Conservation (phyloP, 2,329 filamentous ascomycete genomes). For the Paramyrothecium sp. region DNA sequence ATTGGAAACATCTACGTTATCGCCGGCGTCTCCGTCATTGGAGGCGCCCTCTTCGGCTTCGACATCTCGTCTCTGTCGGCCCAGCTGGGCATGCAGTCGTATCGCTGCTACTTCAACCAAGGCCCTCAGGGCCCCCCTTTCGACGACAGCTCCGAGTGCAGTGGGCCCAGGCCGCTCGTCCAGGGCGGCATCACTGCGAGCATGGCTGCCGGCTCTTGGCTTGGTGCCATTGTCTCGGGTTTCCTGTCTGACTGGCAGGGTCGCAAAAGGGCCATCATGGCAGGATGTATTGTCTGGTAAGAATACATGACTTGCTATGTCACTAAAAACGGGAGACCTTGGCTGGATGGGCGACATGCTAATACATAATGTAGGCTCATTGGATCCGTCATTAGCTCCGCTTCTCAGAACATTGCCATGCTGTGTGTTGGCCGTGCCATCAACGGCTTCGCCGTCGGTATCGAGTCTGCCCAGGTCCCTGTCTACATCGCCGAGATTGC, state of each 20-base stretch:
- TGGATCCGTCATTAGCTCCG: constrained; percentile 44
- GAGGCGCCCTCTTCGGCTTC: constrained; percentile 48
- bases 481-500: constrained; percentile 65
- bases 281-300: constrained; percentile 50
- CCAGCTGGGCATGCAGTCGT: constrained; percentile 30
- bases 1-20: constrained; percentile 35
- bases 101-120: constrained; percentile 37
- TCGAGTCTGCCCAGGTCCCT: constrained; percentile 60
- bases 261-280: constrained; percentile 49
- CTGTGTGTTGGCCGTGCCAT: constrained; percentile 53
- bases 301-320: constrained; percentile 11
- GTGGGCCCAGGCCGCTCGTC: constrained; percentile 34
- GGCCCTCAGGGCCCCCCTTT: constrained; percentile 29
- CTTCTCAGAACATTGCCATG: constrained; percentile 36
- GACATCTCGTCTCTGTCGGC: constrained; percentile 58
- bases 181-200: constrained; percentile 53
- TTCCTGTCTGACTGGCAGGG: constrained; percentile 48
- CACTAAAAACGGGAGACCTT: too few relatives aligned
- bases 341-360: neutral
- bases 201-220: constrained; percentile 50
- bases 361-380: constrained; percentile 34
- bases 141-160: constrained; percentile 22
- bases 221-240: constrained; percentile 47
- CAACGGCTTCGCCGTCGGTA: constrained; percentile 62
- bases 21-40: constrained; percentile 33